Evolutionary conservation across 2,329 filamentous ascomycete species (phyloP), one percentile per base, ranked within the genome.

Genomic region (Hypoxylon sp.): DNA sequence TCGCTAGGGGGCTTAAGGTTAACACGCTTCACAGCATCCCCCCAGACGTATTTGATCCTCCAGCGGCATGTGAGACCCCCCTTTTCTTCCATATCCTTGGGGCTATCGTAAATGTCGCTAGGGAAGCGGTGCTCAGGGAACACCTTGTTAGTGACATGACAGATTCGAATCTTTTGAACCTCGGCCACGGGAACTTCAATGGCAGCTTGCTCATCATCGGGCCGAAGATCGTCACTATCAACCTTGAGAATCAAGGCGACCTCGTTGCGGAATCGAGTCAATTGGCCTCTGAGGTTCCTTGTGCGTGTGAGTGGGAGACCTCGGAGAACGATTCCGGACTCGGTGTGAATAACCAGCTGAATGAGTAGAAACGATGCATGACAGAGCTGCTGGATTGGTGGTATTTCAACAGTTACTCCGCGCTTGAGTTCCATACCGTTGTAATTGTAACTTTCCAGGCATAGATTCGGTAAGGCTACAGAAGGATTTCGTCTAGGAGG

Each of bases 51-150:
- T n/a, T 67, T 72, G 42, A 74, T 76, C 62, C 75, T 78, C 79
- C 80, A 81, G 30, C 81, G 77, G 51, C 81, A 82, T 44, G 79
- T 72, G 20, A 82, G 66, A 13, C 76, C 72, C 1, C 75, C 79
- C 7, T 76, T 73, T 14, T 72, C 69, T 55, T 81, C 77, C 48
- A 79, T 73, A 1, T 76, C 74, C 6, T 55, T 65, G 27, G 66
- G 61, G 2, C 61, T 70, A 0, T 42, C 27, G 22, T 75, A 73
- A 7, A 74, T 58, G 0, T 62, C 68, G 0, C 30, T 10, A 0
- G 65, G 69, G 14, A 71, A 71, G 3, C 73, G 72, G 35, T 73
- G 64, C 14, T 67, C 66, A 1, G 78, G 78, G 14, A 77, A 79
- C 51, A 73, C 68, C 14, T 77, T 77, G 44, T 80, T 81, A 2